Percentiles rank a stretch among this genome's conserved stretches.
Conservation (phyloP, 306 rosid species). For the Potentilla sterilis region DNA sequence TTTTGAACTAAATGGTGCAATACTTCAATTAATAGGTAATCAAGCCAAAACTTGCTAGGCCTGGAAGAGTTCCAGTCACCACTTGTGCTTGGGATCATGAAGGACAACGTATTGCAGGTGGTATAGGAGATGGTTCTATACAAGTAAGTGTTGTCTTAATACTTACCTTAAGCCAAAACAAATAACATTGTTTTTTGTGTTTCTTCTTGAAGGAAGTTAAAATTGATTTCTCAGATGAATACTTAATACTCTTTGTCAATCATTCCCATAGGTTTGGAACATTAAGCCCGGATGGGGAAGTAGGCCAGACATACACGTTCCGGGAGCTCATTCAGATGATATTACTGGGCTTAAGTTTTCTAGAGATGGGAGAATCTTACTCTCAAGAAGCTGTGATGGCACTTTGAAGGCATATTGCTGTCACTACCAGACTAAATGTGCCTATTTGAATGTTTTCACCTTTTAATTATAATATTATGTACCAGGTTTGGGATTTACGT, state of each 20-base stretch:
- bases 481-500: slow-evolving; percentile 95
- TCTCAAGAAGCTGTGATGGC: slow-evolving; percentile 87
- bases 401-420: slow-evolving; percentile 59
- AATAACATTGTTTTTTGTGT: not conserved
- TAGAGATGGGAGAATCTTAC: slow-evolving; percentile 60
- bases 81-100: slow-evolving; percentile 89
- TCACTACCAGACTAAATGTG: slow-evolving; percentile 6
- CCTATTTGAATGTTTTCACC: not conserved
- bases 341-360: slow-evolving; percentile 77
- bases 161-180: not conserved
- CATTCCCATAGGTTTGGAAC: slow-evolving; percentile 65
- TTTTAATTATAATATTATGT: slow-evolving; percentile 21
- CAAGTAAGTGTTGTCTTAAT: slow-evolving; percentile 49
- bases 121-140: slow-evolving; percentile 92
- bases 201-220: not conserved
- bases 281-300: slow-evolving; percentile 98
- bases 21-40: slow-evolving; percentile 61
- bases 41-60: slow-evolving; percentile 86
- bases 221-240: not conserved
- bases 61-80: slow-evolving; percentile 90
- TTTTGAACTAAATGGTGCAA: slow-evolving; percentile 13
- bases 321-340: slow-evolving; percentile 72
- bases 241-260: slow-evolving; percentile 15
- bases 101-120: slow-evolving; percentile 88
- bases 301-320: slow-evolving; percentile 74